Evolutionary conservation across 805 yeast genomes (phyloP).

Genomic region (Metschnikowia santaceciliae): DNA sequence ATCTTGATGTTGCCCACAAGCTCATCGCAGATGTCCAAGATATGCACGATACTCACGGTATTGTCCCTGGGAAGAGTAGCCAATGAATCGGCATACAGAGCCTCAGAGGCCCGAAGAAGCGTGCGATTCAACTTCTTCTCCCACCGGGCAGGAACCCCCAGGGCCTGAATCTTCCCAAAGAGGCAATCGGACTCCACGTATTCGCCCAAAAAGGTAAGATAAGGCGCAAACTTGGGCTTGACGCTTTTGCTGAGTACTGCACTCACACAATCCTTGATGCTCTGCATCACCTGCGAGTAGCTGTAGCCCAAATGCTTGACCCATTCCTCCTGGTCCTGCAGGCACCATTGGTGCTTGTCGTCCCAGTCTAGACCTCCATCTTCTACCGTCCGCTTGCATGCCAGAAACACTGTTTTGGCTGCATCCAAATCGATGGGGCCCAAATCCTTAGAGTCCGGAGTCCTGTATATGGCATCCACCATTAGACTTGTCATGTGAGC

Average conservation of each 20-base stretch:
- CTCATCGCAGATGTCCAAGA: constrained; percentile 52
- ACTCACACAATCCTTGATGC: constrained; percentile 41
- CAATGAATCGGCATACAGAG: constrained; percentile 36
- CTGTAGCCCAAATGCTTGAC: constrained; percentile 40
- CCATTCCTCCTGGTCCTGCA: constrained; percentile 51
- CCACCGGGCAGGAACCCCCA: constrained; percentile 45
- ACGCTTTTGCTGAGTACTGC: constrained; percentile 37
- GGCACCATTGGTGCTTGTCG: constrained; percentile 29
- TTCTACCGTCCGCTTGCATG: constrained; percentile 28
- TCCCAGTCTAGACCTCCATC: constrained; percentile 33
- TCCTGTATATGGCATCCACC: constrained; percentile 23
- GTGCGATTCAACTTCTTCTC: constrained; percentile 35
- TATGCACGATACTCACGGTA: constrained; percentile 50
- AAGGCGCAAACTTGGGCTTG: constrained; percentile 59
- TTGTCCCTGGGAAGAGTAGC: constrained; percentile 56
- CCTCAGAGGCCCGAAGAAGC: constrained; percentile 33
- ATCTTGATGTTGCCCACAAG: constrained; percentile 47
- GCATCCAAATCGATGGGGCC: constrained; percentile 30
- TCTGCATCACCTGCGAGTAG: constrained; percentile 44
- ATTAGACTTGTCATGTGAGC: constrained; percentile 31
- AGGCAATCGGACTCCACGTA: constrained; percentile 47
- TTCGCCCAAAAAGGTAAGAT: constrained; percentile 46
- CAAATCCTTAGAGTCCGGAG: constrained; percentile 19
- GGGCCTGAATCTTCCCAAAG: constrained; percentile 30
- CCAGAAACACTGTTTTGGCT: constrained; percentile 24